Conservation (phyloP, 78 protist species). For the Corallochytrium limacisporum region DNA sequence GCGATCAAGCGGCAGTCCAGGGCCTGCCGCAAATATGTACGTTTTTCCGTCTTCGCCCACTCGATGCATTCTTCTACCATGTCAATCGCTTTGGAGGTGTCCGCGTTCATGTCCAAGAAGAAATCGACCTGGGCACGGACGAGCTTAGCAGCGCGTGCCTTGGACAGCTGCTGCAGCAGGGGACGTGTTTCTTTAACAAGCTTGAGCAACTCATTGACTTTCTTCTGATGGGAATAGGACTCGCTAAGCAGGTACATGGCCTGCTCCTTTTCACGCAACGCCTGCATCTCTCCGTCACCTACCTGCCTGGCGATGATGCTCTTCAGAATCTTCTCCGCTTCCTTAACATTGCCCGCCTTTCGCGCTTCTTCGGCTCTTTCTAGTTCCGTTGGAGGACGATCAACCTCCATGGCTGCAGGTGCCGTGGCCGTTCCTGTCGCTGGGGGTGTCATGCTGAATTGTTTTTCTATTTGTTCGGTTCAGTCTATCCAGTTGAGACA, state of each 20-base stretch:
- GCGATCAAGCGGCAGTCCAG: constrained; percentile 66
- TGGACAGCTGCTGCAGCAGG: not conserved
- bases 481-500: too few relatives aligned
- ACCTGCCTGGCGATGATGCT: too few relatives aligned
- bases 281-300: not conserved
- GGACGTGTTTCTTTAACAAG: not conserved
- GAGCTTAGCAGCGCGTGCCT: constrained; percentile 12
- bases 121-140: not conserved
- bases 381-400: too few relatives aligned
- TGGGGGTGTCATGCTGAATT: too few relatives aligned
- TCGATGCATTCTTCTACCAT: constrained; percentile 28
- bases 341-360: not conserved
- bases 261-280: not conserved
- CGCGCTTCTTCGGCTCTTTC: too few relatives aligned
- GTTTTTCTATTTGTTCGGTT: too few relatives aligned
- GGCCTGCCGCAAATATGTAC: constrained; percentile 89
- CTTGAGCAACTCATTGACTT: not conserved
- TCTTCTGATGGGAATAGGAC: not conserved
- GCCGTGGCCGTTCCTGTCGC: too few relatives aligned
- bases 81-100: not conserved
- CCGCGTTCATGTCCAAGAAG: not conserved
- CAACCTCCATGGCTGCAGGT: too few relatives aligned
- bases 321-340: too few relatives aligned
- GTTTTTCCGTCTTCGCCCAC: constrained; percentile 81
- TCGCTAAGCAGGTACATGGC: not conserved